Conservation (phyloP, 768 basidiomycete species). For the Pleurotus tuber-regium region DNA sequence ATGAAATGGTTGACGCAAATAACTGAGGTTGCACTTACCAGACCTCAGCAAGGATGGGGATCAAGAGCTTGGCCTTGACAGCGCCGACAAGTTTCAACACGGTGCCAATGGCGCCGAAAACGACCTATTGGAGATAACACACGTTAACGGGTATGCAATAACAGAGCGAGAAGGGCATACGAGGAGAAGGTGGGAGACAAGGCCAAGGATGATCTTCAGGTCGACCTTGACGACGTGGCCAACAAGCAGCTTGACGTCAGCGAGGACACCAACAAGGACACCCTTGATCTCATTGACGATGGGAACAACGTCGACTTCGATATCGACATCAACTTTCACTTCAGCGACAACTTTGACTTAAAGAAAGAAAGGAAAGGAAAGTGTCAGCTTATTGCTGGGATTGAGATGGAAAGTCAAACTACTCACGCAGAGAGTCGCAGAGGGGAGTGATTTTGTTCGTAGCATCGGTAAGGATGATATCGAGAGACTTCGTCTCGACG, state of each 20-base stretch:
- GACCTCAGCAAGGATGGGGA: constrained; percentile 15
- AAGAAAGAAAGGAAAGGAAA: neutral
- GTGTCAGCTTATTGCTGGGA: no score
- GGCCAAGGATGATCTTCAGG: constrained; percentile 13
- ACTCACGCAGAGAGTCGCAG: constrained; percentile 17
- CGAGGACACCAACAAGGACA: constrained; percentile 14
- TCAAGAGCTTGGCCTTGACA: constrained; percentile 11
- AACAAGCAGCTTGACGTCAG: constrained; percentile 16
- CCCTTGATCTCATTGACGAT: constrained; percentile 17
- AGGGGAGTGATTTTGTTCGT: constrained; percentile 13
- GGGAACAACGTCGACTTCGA: constrained; percentile 9
- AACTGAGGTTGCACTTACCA: constrained; percentile 11
- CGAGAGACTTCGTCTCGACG: constrained; percentile 8
- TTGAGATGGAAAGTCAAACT: no score
- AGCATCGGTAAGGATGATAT: constrained; percentile 13
- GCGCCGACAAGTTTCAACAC: constrained; percentile 12
- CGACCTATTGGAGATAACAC: constrained; percentile 14
- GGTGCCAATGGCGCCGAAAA: constrained; percentile 16
- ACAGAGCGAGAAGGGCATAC: constrained; percentile 13
- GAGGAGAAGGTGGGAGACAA: constrained; percentile 18
- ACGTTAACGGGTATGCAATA: neutral
- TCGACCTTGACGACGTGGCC: constrained; percentile 13
- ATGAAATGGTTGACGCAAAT: neutral
- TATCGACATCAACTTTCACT: constrained; percentile 13
- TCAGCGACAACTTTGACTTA: no score